Base-by-base conservation (phyloP, 108 stramenopile genomes). In the Fragilaria radians region DNA sequence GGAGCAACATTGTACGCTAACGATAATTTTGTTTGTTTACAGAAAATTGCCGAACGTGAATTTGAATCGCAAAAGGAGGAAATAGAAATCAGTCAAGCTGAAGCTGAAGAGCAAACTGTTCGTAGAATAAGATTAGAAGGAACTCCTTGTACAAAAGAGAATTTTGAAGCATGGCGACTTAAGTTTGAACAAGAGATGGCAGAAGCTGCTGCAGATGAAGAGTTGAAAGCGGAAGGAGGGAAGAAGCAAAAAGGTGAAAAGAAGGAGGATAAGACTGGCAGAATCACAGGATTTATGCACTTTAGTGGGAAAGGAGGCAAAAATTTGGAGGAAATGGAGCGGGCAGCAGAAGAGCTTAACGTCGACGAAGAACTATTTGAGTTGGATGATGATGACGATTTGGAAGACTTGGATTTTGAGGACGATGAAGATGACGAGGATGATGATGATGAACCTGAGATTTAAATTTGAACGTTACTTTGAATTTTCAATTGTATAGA, bases 121-220 rank as follows among this genome's bases (percentile, higher is more conserved):
- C 83, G 85, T 21, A 87, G 82, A 77, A 77, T 86, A 48, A 79
- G 91, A 30, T 86, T 80, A 54, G 91, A 89, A 68, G 91, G 91
- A 36, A 93, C 88, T 14, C 86, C 88, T 11, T 80, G 80, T 21
- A 93, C 62, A 46, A 62, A 76, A 26, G 85, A 85, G 54, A 81
- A 76, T 4, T 93, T 93, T 55, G 42, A 55, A 3, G 75, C 58
- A 32, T 93, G 91, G 91, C 74, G 77, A 57, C 56, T 36, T 4
- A 77, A 63, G 59, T 92, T 89, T 54, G 79, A 74, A 51, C 61
- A 61, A n/a, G 89, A 92, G 71, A 79, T 86, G 80, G 72, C 59
- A 1, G 59, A 45, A 24, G 19, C 27, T 25, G 17, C 18, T 14
- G 46, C 23, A 19, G 27, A 21, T 17, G 14, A 36, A 42, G 47